These are phyloP conservation scores for Coemansia sp. DNA, from an alignment of 192 early-diverging fungal species.

Conservation along the genomic window DNA sequence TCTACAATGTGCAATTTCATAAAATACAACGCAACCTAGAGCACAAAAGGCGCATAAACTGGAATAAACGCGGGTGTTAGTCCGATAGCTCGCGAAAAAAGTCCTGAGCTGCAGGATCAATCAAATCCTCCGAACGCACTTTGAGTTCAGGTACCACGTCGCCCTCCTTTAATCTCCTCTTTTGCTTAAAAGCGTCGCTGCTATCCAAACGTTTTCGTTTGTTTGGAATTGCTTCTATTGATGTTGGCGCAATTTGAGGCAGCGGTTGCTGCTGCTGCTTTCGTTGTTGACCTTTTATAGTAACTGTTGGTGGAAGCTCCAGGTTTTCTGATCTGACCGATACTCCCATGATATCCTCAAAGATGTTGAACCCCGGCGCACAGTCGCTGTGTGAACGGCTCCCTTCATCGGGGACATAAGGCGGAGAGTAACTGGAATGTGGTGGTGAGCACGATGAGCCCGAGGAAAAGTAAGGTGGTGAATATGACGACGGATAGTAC, in stretches of 20 bases:
- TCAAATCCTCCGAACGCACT: neutral
- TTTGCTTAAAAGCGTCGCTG: neutral
- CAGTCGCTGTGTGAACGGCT: neutral
- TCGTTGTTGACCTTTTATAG: conserved; percentile 26
- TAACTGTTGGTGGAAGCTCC: conserved; percentile 19
- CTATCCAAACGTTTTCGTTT: neutral
- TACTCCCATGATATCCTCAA: conserved; percentile 39
- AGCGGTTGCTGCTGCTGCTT: neutral
- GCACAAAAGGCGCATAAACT: neutral
- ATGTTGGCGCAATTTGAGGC: neutral
- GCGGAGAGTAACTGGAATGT: conserved; percentile 44
- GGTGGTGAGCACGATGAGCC: conserved; percentile 30
- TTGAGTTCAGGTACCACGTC: neutral
- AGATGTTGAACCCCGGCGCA: conserved; percentile 26
- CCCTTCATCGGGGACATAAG: conserved; percentile 35
- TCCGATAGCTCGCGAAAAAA: neutral
- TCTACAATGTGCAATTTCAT: neutral
- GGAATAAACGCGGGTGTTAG: neutral
- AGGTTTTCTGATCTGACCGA: conserved; percentile 5
- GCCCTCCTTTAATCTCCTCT: neutral
- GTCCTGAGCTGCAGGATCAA: conserved; percentile 1
- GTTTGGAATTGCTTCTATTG: neutral
- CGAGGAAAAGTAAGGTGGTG: conserved; percentile 29
- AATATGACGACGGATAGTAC: conserved; percentile 18
- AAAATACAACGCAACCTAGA: no score